Base-by-base conservation (phyloP, 2,329 filamentous ascomycete genomes). In the Sporothrix phasma region DNA sequence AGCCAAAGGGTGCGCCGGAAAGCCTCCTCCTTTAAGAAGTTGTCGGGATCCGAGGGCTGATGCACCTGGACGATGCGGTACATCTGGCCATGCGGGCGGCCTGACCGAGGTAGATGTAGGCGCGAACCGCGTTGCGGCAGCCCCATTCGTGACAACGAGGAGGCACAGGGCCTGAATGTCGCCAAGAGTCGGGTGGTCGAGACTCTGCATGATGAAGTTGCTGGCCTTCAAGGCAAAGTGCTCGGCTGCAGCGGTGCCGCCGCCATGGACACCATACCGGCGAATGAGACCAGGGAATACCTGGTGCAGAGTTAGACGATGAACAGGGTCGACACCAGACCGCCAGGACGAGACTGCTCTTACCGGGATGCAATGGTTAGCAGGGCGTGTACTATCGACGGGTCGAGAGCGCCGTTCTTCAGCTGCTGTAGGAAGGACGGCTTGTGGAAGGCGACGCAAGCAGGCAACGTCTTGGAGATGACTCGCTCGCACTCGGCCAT, bases 51-150 rank as follows among this genome's bases (percentile, higher is more conserved):
- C 43, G 74, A 72, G 17, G 78, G 76, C 47, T 76, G 73, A 68
- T 82, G 82, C 46, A 77, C 78, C 68, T 84, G 81, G 53, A 85
- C 78, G 64, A 86, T 81, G 67, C 82, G 79, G 69, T 81, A 84
- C 83, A 86, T 86, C 74, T 86, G 83, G 83, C 78, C 82, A 86
- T 85, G 65, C 83, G 81, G n/a, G 82, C 80, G 37, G 83, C 83
- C 71, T 85, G 83, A 67, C 83, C 83, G 26, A 86, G 77, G 70
- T 85, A 85, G 71, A 84, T 81, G 76, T 86, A 86, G 66, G 83
- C 83, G 19, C 83, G 81, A 34, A 86, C 81, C 43, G 83, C 83
- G 71, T 84, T 85, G 47, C 83, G 75, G 64, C 80, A 81, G 56
- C 83, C 83, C 83, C 83, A 86, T 73, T 86, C 83, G 68, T 86